phyloP scores from a whole-genome alignment of 1,284 basidiomycete genomes.

The Pisolithus thermaeus region DNA sequence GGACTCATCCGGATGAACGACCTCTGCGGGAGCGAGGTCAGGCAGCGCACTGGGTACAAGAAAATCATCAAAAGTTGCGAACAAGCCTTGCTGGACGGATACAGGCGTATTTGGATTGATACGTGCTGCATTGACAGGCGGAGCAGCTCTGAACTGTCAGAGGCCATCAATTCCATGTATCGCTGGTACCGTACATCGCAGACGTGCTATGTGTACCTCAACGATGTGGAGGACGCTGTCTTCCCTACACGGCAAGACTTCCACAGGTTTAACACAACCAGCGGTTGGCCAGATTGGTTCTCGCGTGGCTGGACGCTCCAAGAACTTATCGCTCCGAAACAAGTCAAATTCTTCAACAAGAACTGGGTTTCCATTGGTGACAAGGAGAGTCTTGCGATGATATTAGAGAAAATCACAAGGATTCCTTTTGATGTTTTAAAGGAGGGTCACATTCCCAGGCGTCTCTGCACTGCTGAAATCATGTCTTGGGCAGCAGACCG shows the following conservation, averaged over 20 bases:
- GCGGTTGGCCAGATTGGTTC: conserved; percentile 1
- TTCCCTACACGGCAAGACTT: neutral
- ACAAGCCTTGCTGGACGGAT: no score
- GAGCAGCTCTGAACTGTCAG: no score
- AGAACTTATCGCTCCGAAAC: no score
- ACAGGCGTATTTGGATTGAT: no score
- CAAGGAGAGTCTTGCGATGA: neutral
- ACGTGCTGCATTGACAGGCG: no score
- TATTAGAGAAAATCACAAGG: neutral
- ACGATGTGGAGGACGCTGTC: neutral
- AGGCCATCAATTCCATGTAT: no score
- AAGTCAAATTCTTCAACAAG: neutral
- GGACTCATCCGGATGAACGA: neutral
- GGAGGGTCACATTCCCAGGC: neutral
- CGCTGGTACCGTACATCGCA: neutral
- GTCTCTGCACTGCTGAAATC: neutral
- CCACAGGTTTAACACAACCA: neutral
- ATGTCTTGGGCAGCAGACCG: conserved; percentile 2
- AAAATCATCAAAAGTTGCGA: neutral
- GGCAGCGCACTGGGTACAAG: neutral
- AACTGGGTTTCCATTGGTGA: conserved; percentile 2
- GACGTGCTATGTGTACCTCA: conserved; percentile 3
- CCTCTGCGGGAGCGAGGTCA: neutral
- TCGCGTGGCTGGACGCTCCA: neutral
- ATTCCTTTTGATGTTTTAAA: neutral